Evolutionary conservation across 768 basidiomycete genomes (phyloP), one percentile per base, ranked within the genome.

Genomic region (Hericium rajendrae): DNA sequence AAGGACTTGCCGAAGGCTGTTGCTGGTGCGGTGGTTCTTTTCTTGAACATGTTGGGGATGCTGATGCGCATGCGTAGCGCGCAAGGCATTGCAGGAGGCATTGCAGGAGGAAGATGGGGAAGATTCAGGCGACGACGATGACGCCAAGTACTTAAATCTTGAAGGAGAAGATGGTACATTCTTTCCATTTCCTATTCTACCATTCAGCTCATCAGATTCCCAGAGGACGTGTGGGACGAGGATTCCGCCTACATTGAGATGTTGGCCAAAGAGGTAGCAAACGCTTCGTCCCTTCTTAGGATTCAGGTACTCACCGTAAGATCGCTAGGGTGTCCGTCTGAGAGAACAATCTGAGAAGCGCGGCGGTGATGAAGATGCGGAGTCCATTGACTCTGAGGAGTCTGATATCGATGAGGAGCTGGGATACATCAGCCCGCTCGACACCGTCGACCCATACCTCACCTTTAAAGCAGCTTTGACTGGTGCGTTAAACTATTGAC

Each of bases 221-320:
- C 62, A 84, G 91, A 89, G 67, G 92, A 94, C 68, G 89, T 93
- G 15, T 92, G 87, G 84, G 91, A 94, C 65, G 86, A 89, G 58
- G 89, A 92, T 63, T 91, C 90, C 8, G 88, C 86, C 6, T 94
- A 93, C 67, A 76, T 92, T 48, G 91, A 94, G 68, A 73, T 91
- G 78, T 79, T 94, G 38, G 91, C 90, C 6, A 82, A 82, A 63
- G 87, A 93, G 78, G 89, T 88, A 37, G 67, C 48, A 71, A 61
- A 10, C 11, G 54, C 54, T 61, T 51, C 3, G 24, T 60, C 11
- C 28, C 20, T 28, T 11, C 48, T 40, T 46, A 37, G 52, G 55
- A 24, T 50, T 56, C 22, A 11, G 3, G 3, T 16, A 38, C 18
- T 53, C 38, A 26, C 15, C 12, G n/a, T 24, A 12, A 37, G 5